Conservation (phyloP, 1,139 yeast species). For the Debaryomyces udenii region DNA sequence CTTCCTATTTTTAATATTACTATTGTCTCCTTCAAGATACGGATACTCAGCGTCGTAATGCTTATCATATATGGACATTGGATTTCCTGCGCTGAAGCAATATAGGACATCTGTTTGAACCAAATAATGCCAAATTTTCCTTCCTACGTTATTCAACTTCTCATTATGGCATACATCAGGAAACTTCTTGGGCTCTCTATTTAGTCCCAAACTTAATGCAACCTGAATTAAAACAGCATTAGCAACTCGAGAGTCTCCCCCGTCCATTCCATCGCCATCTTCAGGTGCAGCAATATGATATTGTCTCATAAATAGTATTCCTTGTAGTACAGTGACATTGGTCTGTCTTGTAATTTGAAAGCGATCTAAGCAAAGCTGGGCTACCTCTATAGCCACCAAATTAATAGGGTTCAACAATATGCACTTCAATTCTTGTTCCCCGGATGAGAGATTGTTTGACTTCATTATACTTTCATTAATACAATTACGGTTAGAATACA, state of each 20-base stretch:
- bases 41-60: conserved; percentile 39
- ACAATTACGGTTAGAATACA: conserved; percentile 26
- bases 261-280: conserved; percentile 50
- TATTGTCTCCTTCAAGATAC: conserved; percentile 1
- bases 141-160: conserved; percentile 37
- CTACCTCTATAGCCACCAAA: conserved; percentile 24
- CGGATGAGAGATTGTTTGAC: conserved; percentile 13
- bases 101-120: conserved; percentile 35
- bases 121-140: conserved; percentile 55
- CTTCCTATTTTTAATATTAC: conserved; percentile 15
- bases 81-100: conserved; percentile 45
- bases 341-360: conserved; percentile 29
- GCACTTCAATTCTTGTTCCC: conserved; percentile 19
- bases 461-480: conserved; percentile 20
- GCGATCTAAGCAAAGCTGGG: conserved; percentile 29
- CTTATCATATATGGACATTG: conserved; percentile 32
- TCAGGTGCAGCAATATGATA: conserved; percentile 54
- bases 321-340: conserved; percentile 31
- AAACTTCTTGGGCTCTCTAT: conserved; percentile 45
- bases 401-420: conserved; percentile 26
- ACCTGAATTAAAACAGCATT: conserved; percentile 47
- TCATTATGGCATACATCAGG: conserved; percentile 27
- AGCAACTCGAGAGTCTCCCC: conserved; percentile 48
- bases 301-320: conserved; percentile 43
- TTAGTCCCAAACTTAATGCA: conserved; percentile 50